phyloP scores from a whole-genome alignment of 192 early-diverging fungal genomes.

The Coemansia furcata region DNA sequence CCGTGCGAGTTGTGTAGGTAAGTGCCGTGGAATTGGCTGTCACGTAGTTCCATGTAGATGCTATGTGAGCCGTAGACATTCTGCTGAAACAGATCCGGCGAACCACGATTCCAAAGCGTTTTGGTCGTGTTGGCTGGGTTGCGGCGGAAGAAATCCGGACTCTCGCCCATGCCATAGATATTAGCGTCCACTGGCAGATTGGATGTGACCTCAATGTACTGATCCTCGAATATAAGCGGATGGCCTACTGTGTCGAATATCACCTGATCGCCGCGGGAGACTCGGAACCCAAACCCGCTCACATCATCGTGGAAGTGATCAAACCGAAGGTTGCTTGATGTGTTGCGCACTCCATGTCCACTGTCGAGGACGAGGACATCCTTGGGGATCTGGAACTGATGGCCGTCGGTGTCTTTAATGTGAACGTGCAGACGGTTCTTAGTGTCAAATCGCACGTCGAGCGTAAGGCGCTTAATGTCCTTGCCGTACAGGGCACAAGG shows the following conservation, averaged over 20 bases:
- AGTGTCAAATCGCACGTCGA: constrained; percentile 56
- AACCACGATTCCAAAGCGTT: constrained; percentile 52
- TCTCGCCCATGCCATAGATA: constrained; percentile 69
- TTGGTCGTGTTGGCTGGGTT: constrained; percentile 41
- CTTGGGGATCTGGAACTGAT: constrained; percentile 51
- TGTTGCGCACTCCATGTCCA: constrained; percentile 2
- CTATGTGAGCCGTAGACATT: constrained; percentile 68
- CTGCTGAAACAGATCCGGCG: constrained; percentile 43
- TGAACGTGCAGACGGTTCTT: constrained; percentile 55
- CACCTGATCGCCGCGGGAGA: constrained; percentile 17
- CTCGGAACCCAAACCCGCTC: constrained; percentile 39
- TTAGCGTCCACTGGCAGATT: constrained; percentile 56
- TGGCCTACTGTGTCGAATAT: constrained; percentile 38
- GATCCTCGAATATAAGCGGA: constrained; percentile 61
- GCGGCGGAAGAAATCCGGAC: constrained; percentile 55
- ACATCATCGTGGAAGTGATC: constrained; percentile 6
- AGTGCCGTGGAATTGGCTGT: constrained; percentile 51
- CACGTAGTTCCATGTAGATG: constrained; percentile 62
- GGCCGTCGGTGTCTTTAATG: constrained; percentile 28
- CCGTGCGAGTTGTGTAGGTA: constrained; percentile 66
- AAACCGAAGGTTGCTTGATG: constrained; percentile 14
- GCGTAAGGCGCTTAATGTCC: constrained; percentile 43
- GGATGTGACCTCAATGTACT: constrained; percentile 66
- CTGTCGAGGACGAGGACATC: constrained; percentile 25
- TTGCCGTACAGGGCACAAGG: constrained; percentile 45